phyloP scores from a whole-genome alignment of 441 rosid species.

The Theobroma grandiflorum region DNA sequence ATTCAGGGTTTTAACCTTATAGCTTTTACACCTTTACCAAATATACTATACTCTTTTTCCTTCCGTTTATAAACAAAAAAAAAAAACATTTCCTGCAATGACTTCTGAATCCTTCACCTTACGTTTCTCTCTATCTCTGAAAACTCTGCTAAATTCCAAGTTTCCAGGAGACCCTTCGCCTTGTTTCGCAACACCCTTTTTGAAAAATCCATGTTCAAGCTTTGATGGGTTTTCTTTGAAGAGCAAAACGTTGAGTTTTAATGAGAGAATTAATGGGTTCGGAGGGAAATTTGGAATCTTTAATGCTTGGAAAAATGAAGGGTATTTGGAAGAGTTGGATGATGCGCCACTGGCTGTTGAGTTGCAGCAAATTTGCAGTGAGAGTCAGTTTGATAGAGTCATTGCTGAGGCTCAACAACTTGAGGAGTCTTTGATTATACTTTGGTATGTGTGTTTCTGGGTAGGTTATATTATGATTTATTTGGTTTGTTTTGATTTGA shows the following conservation, averaged over 20 bases:
- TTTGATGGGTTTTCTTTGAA: constrained; percentile 33
- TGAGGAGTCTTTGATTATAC: constrained; percentile 64
- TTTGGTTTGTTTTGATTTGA: constrained; percentile 1
- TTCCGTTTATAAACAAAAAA: neutral
- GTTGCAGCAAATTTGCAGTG: constrained; percentile 59
- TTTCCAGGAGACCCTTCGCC: constrained; percentile 31
- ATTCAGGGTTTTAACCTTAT: neutral
- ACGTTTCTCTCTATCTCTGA: constrained; percentile 43
- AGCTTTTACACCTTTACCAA: neutral
- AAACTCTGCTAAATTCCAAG: constrained; percentile 29
- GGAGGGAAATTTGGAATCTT: constrained; percentile 41
- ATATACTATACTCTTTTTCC: neutral
- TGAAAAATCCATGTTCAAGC: constrained; percentile 23
- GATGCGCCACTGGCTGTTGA: constrained; percentile 66
- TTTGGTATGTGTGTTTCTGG: constrained; percentile 63
- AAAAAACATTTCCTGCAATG: neutral
- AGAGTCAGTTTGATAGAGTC: constrained; percentile 70
- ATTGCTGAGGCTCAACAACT: constrained; percentile 75
- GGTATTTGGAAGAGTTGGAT: constrained; percentile 54
- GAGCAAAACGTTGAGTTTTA: constrained; percentile 28
- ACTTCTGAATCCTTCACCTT: constrained; percentile 34
- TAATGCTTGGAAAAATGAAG: constrained; percentile 47
- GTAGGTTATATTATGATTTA: neutral
- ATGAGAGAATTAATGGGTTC: constrained; percentile 27
- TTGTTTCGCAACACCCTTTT: constrained; percentile 22